phyloP scores from a whole-genome alignment of 352 stramenopile species.

The Globisporangium spinosum region DNA sequence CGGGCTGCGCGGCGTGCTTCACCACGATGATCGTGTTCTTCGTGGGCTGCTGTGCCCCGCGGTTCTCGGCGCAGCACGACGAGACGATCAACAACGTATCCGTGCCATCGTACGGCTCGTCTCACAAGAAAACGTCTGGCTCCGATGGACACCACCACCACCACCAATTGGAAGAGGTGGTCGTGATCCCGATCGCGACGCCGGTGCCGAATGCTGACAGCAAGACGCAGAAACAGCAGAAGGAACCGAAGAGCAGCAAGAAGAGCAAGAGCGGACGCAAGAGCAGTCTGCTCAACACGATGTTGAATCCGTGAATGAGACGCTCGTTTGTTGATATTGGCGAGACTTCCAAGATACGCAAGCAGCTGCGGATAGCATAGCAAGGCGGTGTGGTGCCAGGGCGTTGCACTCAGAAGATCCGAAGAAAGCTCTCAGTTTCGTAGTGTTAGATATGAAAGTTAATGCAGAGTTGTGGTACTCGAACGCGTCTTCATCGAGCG shows the following conservation, averaged over 20 bases:
- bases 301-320: constrained; percentile 7
- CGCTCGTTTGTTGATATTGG: neutral
- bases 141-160: neutral
- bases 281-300: constrained; percentile 18
- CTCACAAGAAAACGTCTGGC: neutral
- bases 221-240: constrained; percentile 4
- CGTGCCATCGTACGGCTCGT: constrained; percentile 18
- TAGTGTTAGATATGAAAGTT: neutral
- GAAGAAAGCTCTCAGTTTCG: neutral
- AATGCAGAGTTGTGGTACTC: neutral
- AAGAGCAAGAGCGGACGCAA: neutral
- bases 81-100: constrained; percentile 15
- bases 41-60: constrained; percentile 28
- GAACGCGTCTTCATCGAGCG: neutral
- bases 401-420: neutral
- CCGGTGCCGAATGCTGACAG: neutral
- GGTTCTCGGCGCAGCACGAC: neutral
- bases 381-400: neutral
- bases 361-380: neutral
- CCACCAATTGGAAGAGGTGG: neutral
- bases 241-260: constrained; percentile 6
- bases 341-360: neutral
- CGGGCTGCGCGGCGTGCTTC: constrained; percentile 30
- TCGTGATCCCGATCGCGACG: constrained; percentile 9
- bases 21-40: constrained; percentile 42